Evolutionary conservation across 179 eudicot genomes (phyloP).

Genomic region (Beta corolliflora): DNA sequence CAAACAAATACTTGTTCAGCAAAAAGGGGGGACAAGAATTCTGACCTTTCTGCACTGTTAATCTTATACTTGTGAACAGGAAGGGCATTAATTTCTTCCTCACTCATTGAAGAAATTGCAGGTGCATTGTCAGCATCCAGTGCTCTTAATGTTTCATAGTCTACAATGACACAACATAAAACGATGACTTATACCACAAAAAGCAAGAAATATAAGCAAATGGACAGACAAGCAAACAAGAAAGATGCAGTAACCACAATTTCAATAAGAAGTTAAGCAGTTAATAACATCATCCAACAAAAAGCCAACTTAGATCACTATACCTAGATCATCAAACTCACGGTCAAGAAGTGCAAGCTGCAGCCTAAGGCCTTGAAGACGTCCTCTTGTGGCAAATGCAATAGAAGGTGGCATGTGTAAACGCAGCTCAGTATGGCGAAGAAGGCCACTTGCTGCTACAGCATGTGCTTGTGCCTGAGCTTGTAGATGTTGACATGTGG

Average conservation of each 20-base stretch:
- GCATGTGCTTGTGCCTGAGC: slow-evolving; percentile 99
- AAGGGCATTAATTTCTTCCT: slow-evolving; percentile 86
- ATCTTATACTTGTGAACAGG: slow-evolving; percentile 87
- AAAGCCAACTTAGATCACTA: slow-evolving; percentile 4
- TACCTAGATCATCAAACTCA: slow-evolving; percentile 93
- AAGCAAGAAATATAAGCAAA: background rate
- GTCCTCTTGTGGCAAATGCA: slow-evolving; percentile 90
- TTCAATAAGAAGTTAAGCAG: background rate
- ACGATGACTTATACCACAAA: background rate
- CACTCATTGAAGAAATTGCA: slow-evolving; percentile 74
- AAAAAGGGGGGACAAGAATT: background rate
- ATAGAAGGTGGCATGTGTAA: slow-evolving; percentile 89
- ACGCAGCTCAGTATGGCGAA: slow-evolving; percentile 88
- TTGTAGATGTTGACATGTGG: slow-evolving; percentile 97
- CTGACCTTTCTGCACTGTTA: slow-evolving; percentile 55
- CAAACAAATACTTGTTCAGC: background rate
- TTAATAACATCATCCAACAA: background rate
- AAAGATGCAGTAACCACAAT: background rate
- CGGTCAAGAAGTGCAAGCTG: slow-evolving; percentile 98
- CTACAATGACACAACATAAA: slow-evolving; percentile 37
- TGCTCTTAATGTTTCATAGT: slow-evolving; percentile 91
- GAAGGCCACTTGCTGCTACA: slow-evolving; percentile 89
- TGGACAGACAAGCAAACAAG: background rate
- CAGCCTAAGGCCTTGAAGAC: slow-evolving; percentile 87
- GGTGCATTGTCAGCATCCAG: slow-evolving; percentile 87